Evolutionary conservation across 495 filamentous ascomycete species (phyloP).

Genomic region (Articulospora tetracladia): DNA sequence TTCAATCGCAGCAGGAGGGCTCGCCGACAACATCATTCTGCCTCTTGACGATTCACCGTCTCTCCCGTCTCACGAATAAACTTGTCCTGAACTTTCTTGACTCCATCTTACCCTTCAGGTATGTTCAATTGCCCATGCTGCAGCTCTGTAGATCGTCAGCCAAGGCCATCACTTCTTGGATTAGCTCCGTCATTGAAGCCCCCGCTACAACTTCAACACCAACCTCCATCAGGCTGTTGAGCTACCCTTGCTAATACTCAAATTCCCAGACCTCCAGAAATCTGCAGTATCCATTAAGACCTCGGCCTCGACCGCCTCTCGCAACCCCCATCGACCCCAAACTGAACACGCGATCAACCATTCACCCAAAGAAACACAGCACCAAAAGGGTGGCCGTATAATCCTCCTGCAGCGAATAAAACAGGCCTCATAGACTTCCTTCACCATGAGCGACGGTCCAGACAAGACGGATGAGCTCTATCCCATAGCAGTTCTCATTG

Average conservation of each 20-base stretch:
- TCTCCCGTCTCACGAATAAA: background rate
- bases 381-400: conserved; percentile 11
- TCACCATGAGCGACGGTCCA: conserved; percentile 51
- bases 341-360: conserved; percentile 26
- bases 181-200: conserved; percentile 16
- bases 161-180: background rate
- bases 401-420: background rate
- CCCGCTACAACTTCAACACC: conserved; percentile 16
- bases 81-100: background rate
- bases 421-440: background rate
- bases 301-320: background rate
- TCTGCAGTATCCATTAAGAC: background rate
- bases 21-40: background rate
- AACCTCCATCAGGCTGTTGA: background rate
- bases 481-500: conserved; percentile 98
- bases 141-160: background rate
- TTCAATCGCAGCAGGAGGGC: background rate
- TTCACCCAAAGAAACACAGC: conserved; percentile 16
- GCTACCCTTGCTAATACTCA: conserved; percentile 13
- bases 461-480: conserved; percentile 90
- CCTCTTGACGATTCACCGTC: background rate
- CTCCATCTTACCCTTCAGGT: conserved; percentile 15
- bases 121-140: conserved; percentile 20
- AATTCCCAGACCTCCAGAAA: conserved; percentile 4
- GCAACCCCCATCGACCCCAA: conserved; percentile 5